Evolutionary conservation across 805 yeast genomes (phyloP).

Genomic region (Cyberlindnera americana): DNA sequence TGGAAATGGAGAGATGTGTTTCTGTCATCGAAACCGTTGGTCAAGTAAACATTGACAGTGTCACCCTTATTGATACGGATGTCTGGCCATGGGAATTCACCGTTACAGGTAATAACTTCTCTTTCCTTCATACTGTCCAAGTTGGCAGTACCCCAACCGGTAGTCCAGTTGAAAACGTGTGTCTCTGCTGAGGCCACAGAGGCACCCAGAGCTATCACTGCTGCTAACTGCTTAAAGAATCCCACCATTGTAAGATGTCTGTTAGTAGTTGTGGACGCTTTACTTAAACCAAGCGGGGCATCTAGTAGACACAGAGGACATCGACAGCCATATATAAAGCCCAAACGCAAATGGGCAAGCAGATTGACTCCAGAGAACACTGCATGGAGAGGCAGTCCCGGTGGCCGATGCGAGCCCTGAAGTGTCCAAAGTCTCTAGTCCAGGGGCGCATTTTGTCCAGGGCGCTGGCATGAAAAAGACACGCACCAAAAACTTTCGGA

Average conservation of each 20-base stretch:
- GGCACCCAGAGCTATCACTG: conserved; percentile 7
- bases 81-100: conserved; percentile 81
- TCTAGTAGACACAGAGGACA: not conserved
- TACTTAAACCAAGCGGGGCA: too few species aligned
- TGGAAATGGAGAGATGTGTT: conserved; percentile 85
- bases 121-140: conserved; percentile 39
- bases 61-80: conserved; percentile 78
- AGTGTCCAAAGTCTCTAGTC: too few species aligned
- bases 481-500: too few species aligned
- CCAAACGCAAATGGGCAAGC: not conserved
- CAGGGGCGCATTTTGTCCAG: too few species aligned
- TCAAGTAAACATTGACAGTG: conserved; percentile 64
- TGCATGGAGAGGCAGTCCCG: conserved; percentile 4
- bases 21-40: conserved; percentile 64
- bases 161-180: conserved; percentile 61
- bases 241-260: conserved; percentile 8
- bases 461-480: too few species aligned
- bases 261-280: too few species aligned
- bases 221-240: conserved; percentile 6
- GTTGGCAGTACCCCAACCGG: conserved; percentile 51
- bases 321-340: conserved; percentile 3
- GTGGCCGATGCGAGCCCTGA: too few species aligned
- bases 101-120: conserved; percentile 43
- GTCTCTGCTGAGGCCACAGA: conserved; percentile 32
- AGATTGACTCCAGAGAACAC: conserved; percentile 6